Evolutionary conservation across 139 green algal genomes (phyloP).

Genomic region (Chlamydomonas sp.): DNA sequence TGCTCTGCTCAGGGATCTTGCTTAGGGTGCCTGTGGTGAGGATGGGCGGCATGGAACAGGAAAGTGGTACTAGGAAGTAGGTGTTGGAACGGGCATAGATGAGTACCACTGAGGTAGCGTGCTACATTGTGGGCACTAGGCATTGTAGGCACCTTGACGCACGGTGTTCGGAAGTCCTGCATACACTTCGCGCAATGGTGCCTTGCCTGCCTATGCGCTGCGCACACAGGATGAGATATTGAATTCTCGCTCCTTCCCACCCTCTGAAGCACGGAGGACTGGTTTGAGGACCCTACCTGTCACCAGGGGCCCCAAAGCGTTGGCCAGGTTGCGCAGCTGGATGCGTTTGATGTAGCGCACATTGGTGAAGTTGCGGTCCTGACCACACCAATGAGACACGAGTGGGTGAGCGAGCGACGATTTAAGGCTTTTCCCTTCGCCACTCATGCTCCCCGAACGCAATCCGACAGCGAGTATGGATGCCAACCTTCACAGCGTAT

Average conservation of each 20-base stretch:
- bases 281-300: background rate
- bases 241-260: no score
- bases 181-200: no score
- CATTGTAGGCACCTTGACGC: no score
- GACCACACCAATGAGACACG: background rate
- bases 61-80: no score
- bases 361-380: slow-evolving; percentile 41
- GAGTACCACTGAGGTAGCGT: no score
- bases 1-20: slow-evolving; percentile 21
- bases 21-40: background rate
- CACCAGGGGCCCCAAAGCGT: slow-evolving; percentile 14
- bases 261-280: no score
- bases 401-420: background rate
- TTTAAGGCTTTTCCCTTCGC: background rate
- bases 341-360: slow-evolving; percentile 33
- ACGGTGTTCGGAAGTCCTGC: no score
- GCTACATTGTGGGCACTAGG: no score
- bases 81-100: no score
- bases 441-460: background rate
- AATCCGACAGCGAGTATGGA: background rate
- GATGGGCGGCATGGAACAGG: no score
- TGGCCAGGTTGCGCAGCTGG: slow-evolving; percentile 16
- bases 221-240: no score
- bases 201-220: no score
- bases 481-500: background rate